Evolutionary conservation across 768 basidiomycete species (phyloP), one percentile per base, ranked within the genome.

Genomic region (Lentinula aciculospora): DNA sequence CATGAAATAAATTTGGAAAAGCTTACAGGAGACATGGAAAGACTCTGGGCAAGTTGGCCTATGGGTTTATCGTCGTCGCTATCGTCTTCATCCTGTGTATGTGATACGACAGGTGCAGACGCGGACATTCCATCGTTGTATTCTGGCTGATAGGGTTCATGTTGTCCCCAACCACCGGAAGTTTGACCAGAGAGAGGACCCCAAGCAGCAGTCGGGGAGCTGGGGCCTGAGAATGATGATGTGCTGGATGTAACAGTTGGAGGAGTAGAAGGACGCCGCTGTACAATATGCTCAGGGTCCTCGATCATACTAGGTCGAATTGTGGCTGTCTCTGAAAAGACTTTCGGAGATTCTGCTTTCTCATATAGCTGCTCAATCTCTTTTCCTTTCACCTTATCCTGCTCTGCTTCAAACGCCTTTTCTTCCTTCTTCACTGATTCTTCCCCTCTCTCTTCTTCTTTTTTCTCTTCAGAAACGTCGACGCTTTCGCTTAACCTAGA

Each of bases 31-130:
- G 53, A 59, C 60, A 42, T 66, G 64, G 37, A 69, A 65, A 48
- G 68, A 64, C 42, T 71, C 66, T 58, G 68, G 64, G 39, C 65
- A 58, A 37, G 37, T 64, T 83, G 83, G 27, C 80, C 72, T 61
- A 87, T 84, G 25, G 85, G 85, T 57, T 79, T 85, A 66, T 87
- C 85, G 58, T 87, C 85, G 61, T 87, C 85, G 54, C 81, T 82
- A 60, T 86, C 84, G 4, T 85, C 82, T 39, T 83, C 80, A 13
- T 67, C 59, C 46, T 67, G 68, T 4, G 64, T 34, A 8, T 58
- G 60, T 42, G 65, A 60, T 25, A 60, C 29, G 4, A 40, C 64
- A 62, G 60, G 68, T 57, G 32, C 51, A 37, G 51, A 53, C 34
- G 67, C 58, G 37, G 71, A 62, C 40, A 60, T 49, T 15, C 59